Evolutionary conservation across 139 green algal species (phyloP).

Genomic region (Picochlorum costavermella): DNA sequence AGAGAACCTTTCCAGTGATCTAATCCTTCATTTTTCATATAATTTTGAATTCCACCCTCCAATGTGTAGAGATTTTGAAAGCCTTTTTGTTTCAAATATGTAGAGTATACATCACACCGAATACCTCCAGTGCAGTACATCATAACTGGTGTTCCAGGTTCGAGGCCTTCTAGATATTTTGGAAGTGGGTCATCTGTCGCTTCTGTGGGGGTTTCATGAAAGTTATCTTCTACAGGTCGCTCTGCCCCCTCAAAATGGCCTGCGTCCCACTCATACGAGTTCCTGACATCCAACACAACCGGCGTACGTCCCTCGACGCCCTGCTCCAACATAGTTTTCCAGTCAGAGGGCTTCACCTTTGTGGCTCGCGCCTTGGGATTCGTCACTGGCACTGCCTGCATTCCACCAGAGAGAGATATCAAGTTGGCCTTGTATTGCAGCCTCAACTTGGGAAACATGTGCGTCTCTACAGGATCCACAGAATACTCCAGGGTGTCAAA

Average conservation of each 20-base stretch:
- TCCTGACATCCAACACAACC: constrained; percentile 93
- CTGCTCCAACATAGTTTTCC: constrained; percentile 58
- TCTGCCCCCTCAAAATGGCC: constrained; percentile 87
- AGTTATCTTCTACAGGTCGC: constrained; percentile 74
- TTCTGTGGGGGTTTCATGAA: constrained; percentile 76
- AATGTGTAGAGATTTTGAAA: constrained; percentile 93
- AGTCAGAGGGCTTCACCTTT: constrained; percentile 44
- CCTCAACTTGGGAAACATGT: constrained; percentile 74
- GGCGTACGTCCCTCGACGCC: background rate
- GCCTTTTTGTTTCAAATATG: constrained; percentile 71
- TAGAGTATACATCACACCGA: constrained; percentile 95
- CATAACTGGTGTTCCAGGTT: constrained; percentile 73
- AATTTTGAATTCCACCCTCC: constrained; percentile 81
- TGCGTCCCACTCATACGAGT: constrained; percentile 97
- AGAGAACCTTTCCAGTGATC: constrained; percentile 83
- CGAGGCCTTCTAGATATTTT: constrained; percentile 33
- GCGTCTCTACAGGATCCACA: constrained; percentile 30
- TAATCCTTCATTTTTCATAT: constrained; percentile 46
- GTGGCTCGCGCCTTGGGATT: constrained; percentile 44
- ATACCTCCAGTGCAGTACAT: constrained; percentile 99
- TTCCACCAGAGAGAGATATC: constrained; percentile 72
- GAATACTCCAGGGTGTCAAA: constrained; percentile 47
- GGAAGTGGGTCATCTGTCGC: constrained; percentile 33
- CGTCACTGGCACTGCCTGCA: constrained; percentile 60
- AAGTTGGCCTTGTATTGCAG: constrained; percentile 77